phyloP scores from a whole-genome alignment of 495 filamentous ascomycete genomes.

The Neurospora intermedia region DNA sequence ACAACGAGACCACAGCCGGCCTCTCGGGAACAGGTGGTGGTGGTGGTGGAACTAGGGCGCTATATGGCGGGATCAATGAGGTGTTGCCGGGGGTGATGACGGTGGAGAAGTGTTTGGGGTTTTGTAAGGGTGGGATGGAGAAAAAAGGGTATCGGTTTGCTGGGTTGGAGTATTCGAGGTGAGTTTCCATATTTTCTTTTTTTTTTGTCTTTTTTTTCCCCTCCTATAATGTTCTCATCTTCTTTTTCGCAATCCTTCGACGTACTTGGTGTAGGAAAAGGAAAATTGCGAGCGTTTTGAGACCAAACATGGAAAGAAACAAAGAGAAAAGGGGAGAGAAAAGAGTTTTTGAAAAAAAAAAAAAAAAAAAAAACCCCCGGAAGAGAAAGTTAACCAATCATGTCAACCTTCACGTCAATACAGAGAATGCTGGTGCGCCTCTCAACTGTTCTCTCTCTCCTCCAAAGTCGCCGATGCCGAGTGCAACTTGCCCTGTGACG shows the following conservation, averaged over 20 bases:
- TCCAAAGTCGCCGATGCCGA: slow-evolving; percentile 20
- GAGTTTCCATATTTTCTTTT: slow-evolving; percentile 1
- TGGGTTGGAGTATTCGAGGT: slow-evolving; percentile 39
- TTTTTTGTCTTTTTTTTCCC: too few species aligned
- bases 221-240: too few species aligned
- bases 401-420: neutral
- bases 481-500: slow-evolving; percentile 36
- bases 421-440: slow-evolving; percentile 43
- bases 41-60: slow-evolving; percentile 18
- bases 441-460: slow-evolving; percentile 22
- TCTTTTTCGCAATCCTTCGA: too few species aligned
- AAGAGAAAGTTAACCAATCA: neutral
- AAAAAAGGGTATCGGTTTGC: slow-evolving; percentile 23
- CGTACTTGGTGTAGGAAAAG: too few species aligned
- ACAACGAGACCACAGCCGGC: slow-evolving; percentile 31
- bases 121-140: slow-evolving; percentile 20
- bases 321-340: too few species aligned
- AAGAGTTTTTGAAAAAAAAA: too few species aligned
- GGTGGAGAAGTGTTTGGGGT: slow-evolving; percentile 29
- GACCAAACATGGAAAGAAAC: too few species aligned
- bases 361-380: too few species aligned
- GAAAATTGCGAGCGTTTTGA: too few species aligned
- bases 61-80: slow-evolving; percentile 24
- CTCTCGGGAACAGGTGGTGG: slow-evolving; percentile 12
- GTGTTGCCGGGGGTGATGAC: slow-evolving; percentile 28